Conservation (phyloP, 2,329 filamentous ascomycete genomes). For the Paraphoma chrysanthemicola region DNA sequence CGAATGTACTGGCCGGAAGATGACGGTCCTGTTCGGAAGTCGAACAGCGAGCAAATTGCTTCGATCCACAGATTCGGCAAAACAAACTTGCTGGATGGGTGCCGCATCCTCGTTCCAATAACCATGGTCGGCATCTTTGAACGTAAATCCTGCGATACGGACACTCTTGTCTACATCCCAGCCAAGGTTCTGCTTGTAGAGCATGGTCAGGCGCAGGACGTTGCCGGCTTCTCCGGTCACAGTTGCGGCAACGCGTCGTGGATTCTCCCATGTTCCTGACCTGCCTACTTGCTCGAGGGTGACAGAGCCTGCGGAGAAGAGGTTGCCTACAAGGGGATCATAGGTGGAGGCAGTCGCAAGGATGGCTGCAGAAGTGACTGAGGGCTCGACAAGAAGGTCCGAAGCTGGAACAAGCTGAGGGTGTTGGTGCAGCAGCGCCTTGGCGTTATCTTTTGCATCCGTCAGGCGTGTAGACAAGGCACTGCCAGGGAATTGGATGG, state of each 20-base stretch:
- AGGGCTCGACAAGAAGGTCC: conserved; percentile 29
- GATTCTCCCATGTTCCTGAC: conserved; percentile 39
- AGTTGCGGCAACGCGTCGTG: conserved; percentile 39
- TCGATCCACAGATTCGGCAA: conserved; percentile 54
- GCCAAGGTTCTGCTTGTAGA: conserved; percentile 61
- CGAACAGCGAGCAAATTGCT: conserved; percentile 60
- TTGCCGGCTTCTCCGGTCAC: conserved; percentile 64
- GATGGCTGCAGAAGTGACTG: conserved; percentile 36
- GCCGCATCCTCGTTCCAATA: conserved; percentile 63
- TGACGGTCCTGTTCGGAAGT: conserved; percentile 51
- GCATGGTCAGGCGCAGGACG: conserved; percentile 61
- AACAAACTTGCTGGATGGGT: conserved; percentile 62
- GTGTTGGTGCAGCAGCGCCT: conserved; percentile 21
- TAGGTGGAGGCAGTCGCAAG: conserved; percentile 38
- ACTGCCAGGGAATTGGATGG: conserved; percentile 7
- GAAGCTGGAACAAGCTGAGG: conserved; percentile 34
- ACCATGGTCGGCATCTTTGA: conserved; percentile 54
- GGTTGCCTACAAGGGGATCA: conserved; percentile 49
- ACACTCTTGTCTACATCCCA: conserved; percentile 59
- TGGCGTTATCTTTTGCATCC: conserved; percentile 15
- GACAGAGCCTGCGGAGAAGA: conserved; percentile 66
- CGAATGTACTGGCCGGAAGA: conserved; percentile 53
- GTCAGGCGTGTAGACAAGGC: neutral
- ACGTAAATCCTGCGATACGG: conserved; percentile 56
- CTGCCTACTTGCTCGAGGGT: conserved; percentile 48